Percentiles rank a stretch among this genome's conserved stretches.
Conservation (phyloP, 306 rosid genomes). For the Macrotyloma uniflorum region DNA sequence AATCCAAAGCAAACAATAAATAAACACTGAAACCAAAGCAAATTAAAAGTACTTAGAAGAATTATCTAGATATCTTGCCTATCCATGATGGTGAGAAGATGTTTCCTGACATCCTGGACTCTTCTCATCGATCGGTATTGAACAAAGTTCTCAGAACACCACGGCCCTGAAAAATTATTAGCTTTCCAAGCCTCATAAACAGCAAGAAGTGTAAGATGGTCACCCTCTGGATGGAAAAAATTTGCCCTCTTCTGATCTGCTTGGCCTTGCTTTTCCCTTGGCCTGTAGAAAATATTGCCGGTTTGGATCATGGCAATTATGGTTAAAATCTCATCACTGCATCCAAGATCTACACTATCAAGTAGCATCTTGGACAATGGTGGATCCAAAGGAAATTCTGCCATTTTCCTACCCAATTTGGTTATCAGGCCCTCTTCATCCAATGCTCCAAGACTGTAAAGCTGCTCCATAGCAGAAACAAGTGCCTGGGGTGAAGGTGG, state of each 20-base stretch:
- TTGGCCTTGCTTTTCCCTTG: conserved; percentile 85
- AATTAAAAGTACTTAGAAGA: conserved; percentile 2
- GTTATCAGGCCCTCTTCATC: conserved; percentile 86
- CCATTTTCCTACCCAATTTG: conserved; percentile 91
- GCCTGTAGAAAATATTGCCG: conserved; percentile 84
- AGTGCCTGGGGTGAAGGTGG: conserved; percentile 92
- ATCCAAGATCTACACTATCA: conserved; percentile 91
- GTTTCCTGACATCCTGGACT: conserved; percentile 85
- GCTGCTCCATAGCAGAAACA: conserved; percentile 78
- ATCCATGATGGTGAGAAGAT: conserved; percentile 86
- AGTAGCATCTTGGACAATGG: conserved; percentile 88
- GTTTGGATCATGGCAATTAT: conserved; percentile 90
- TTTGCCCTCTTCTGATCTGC: conserved; percentile 94
- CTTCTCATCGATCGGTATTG: conserved; percentile 66
- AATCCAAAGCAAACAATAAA: background rate
- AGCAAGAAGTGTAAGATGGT: conserved; percentile 83
- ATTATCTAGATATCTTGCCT: conserved; percentile 51
- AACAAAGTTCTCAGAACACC: conserved; percentile 86
- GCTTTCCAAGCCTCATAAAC: conserved; percentile 93
- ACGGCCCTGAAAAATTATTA: conserved; percentile 73
- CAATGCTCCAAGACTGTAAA: conserved; percentile 84
- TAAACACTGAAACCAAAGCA: background rate
- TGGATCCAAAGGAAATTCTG: conserved; percentile 87
- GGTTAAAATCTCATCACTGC: conserved; percentile 90
- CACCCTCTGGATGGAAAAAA: conserved; percentile 93